Evolutionary conservation across 75 land plant genomes (phyloP).

Genomic region (Cryptomeria japonica): DNA sequence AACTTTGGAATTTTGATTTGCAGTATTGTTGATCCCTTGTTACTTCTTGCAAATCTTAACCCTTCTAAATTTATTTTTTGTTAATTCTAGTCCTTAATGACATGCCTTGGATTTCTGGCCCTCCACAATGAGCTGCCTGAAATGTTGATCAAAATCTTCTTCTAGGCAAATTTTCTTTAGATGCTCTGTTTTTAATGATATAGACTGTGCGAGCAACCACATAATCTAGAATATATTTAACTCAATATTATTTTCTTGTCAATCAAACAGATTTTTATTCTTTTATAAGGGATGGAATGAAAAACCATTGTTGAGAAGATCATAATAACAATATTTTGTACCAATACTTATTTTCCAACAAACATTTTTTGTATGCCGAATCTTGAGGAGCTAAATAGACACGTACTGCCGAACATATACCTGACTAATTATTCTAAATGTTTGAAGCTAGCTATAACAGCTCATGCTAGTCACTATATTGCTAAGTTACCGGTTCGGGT

Average conservation of each 20-base stretch:
- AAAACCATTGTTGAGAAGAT: background rate
- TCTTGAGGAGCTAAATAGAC: background rate
- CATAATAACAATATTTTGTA: background rate
- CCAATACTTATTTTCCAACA: background rate
- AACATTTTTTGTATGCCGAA: background rate
- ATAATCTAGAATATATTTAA: background rate
- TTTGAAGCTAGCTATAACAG: background rate
- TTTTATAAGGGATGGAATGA: background rate
- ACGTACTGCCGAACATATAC: background rate
- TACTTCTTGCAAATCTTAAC: background rate
- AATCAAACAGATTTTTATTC: background rate
- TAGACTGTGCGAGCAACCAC: background rate
- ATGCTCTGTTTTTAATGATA: background rate
- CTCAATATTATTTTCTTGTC: background rate
- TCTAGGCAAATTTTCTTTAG: background rate
- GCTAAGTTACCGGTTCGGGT: no score
- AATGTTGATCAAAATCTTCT: background rate
- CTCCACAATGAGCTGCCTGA: background rate
- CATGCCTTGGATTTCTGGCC: background rate
- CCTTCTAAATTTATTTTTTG: background rate
- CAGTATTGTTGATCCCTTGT: background rate
- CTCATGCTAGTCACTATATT: background rate
- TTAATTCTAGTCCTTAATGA: background rate
- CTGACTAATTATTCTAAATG: background rate
- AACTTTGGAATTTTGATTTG: background rate